Evolutionary conservation across 495 filamentous ascomycete genomes (phyloP).

Genomic region (Parathielavia appendiculata): DNA sequence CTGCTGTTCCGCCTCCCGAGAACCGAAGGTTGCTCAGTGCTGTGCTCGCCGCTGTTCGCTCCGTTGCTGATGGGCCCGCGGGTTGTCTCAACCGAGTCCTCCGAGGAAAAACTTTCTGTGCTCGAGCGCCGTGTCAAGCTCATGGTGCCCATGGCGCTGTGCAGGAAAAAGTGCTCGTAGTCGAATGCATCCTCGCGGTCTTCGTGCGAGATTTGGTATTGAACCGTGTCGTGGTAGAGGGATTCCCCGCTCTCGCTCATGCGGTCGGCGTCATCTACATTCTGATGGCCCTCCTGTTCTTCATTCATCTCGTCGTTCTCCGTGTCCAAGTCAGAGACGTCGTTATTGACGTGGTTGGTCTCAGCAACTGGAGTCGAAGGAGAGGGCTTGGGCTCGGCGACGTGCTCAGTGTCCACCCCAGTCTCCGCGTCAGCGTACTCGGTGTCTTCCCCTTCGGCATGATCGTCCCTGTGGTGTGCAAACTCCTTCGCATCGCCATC

Average conservation of each 20-base stretch:
- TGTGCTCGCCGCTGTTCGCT: slow-evolving; percentile 1
- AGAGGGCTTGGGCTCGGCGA: slow-evolving; percentile 9
- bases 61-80: slow-evolving; percentile 39
- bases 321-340: slow-evolving; percentile 36
- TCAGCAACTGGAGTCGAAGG: background rate
- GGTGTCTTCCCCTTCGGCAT: slow-evolving; percentile 21
- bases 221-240: slow-evolving; percentile 53
- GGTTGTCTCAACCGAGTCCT: slow-evolving; percentile 73
- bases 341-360: slow-evolving; percentile 17
- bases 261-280: slow-evolving; percentile 31
- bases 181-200: slow-evolving; percentile 96
- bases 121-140: slow-evolving; percentile 49
- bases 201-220: slow-evolving; percentile 63
- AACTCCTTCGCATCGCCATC: slow-evolving; percentile 21
- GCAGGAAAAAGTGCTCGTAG: slow-evolving; percentile 92
- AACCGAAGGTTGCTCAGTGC: background rate
- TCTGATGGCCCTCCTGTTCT: slow-evolving; percentile 25
- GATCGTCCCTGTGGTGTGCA: background rate
- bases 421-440: slow-evolving; percentile 20
- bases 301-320: slow-evolving; percentile 24
- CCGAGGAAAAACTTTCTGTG: slow-evolving; percentile 54
- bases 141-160: slow-evolving; percentile 77
- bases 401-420: slow-evolving; percentile 11
- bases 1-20: slow-evolving; percentile 51
- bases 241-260: slow-evolving; percentile 50